Conservation (phyloP, 2,329 filamentous ascomycete genomes). For the Colletotrichum godetiae region DNA sequence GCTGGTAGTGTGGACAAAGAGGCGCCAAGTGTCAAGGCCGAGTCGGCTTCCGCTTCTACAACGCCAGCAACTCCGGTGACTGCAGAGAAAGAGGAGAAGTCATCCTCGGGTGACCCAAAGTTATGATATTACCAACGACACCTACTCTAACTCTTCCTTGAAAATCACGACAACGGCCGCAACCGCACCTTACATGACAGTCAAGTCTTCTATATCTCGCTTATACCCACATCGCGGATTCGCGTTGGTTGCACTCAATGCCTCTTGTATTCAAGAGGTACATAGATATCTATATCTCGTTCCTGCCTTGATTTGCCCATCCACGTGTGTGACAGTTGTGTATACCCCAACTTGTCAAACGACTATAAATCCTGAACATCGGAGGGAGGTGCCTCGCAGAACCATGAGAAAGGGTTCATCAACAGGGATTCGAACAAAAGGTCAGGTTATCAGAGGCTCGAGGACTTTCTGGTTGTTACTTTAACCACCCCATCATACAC, state of each 20-base stretch:
- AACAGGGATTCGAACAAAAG: no score
- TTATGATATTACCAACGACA: slow-evolving; percentile 3
- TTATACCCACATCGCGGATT: slow-evolving; percentile 22
- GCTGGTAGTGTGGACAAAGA: background rate
- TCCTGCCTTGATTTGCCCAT: background rate
- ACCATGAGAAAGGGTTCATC: no score
- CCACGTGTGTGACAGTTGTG: no score
- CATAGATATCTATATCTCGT: background rate
- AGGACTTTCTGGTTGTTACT: no score
- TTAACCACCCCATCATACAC: background rate
- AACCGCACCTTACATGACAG: background rate
- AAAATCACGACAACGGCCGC: background rate
- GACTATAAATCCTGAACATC: no score
- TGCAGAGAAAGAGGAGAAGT: background rate
- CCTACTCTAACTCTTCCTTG: background rate
- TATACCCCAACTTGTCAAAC: no score
- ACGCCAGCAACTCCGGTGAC: background rate
- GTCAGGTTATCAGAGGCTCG: no score
- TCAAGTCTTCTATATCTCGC: slow-evolving; percentile 10
- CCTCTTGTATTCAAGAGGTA: background rate
- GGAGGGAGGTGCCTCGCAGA: no score
- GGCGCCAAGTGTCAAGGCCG: background rate
- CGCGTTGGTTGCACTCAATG: background rate
- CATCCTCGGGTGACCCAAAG: slow-evolving; percentile 8
- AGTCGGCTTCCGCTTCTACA: background rate